These are phyloP conservation scores for Xerocomellus amylosporus DNA, from an alignment of 768 basidiomycete species.

Conservation along the genomic window DNA sequence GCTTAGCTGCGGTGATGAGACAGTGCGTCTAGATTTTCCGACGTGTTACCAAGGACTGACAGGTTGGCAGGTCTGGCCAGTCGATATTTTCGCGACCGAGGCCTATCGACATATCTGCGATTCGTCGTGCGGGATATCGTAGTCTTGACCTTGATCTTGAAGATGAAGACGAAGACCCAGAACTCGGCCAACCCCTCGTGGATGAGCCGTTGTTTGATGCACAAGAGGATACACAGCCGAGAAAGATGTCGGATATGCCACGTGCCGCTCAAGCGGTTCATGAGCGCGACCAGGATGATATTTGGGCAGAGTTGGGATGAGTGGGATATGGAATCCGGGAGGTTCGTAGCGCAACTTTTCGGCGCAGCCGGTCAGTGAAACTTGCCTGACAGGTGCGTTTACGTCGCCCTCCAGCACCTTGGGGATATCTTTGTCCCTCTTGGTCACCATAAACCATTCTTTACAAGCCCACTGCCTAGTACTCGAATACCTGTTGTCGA, in stretches of 20 bases:
- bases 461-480: background rate
- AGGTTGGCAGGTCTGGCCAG: conserved; percentile 65
- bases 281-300: conserved; percentile 62
- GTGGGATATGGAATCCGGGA: background rate
- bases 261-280: conserved; percentile 50
- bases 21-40: conserved; percentile 56
- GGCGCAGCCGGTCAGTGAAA: background rate
- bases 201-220: conserved; percentile 65
- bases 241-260: conserved; percentile 54
- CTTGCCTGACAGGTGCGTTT: background rate
- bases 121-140: conserved; percentile 59
- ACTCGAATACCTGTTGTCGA: background rate
- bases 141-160: conserved; percentile 71
- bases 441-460: background rate
- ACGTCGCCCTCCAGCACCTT: background rate
- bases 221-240: conserved; percentile 32
- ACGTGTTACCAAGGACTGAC: conserved; percentile 7
- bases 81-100: conserved; percentile 86
- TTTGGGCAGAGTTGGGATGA: conserved; percentile 68
- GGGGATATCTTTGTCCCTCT: background rate
- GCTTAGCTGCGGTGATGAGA: conserved; percentile 89
- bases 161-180: conserved; percentile 53
- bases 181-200: conserved; percentile 58
- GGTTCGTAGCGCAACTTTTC: background rate
- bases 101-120: conserved; percentile 77